A percentile compares a stretch with the other conserved stretches of the same genome.
These are phyloP conservation scores for Entoloma clypeatum DNA, from an alignment of 1,284 basidiomycete species.

Conservation along the genomic window DNA sequence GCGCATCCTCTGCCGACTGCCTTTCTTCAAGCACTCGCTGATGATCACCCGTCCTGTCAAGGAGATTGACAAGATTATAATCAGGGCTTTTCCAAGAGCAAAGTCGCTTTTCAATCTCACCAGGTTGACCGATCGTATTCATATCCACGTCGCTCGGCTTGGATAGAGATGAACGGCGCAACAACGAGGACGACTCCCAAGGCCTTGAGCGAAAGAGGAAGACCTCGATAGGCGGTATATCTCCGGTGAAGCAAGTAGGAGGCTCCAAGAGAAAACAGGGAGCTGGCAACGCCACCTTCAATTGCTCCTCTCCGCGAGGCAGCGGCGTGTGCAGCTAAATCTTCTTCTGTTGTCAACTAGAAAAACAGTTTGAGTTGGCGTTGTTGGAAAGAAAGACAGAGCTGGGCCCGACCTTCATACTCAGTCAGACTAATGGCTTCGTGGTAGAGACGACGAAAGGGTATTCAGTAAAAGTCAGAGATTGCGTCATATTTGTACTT, in stretches of 20 bases:
- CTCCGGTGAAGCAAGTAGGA: conserved; percentile 57
- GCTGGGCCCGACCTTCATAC: conserved; percentile 19
- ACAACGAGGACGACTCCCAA: conserved; percentile 67
- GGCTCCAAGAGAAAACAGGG: conserved; percentile 49
- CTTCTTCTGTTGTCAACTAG: conserved; percentile 43
- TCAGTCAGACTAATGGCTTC: no score
- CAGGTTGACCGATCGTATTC: conserved; percentile 71
- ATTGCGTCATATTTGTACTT: no score
- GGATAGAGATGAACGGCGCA: conserved; percentile 69
- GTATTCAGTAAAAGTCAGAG: no score
- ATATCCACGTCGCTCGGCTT: conserved; percentile 76
- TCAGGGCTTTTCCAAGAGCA: not conserved
- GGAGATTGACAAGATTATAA: conserved; percentile 5
- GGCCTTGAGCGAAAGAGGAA: conserved; percentile 75
- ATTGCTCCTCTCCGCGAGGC: conserved; percentile 59
- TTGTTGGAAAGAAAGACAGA: not conserved
- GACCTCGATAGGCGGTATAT: conserved; percentile 59
- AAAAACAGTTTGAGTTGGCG: not conserved
- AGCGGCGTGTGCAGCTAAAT: conserved; percentile 47
- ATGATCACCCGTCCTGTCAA: conserved; percentile 58
- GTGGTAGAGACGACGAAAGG: no score
- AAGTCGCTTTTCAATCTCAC: conserved; percentile 43
- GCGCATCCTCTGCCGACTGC: conserved; percentile 41
- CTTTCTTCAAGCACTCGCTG: conserved; percentile 56
- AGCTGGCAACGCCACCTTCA: conserved; percentile 57